Percentiles rank a stretch among this genome's conserved stretches.
Conservation (phyloP, 192 early-diverging fungal species). For the Podila horticola region DNA sequence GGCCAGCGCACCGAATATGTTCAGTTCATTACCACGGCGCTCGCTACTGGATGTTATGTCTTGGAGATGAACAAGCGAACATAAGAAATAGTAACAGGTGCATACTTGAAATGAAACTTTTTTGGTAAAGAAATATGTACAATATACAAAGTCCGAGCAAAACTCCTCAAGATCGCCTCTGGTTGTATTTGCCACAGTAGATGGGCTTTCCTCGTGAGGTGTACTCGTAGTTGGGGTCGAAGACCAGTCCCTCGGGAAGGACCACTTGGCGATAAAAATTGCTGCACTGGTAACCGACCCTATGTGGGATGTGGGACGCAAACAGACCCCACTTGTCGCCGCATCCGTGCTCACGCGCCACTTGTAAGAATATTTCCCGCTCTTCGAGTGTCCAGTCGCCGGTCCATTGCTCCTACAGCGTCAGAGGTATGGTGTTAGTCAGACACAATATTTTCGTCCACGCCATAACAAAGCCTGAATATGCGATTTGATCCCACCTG, state of each 20-base stretch:
- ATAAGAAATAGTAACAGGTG: background rate
- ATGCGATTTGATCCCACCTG: slow-evolving; percentile 48
- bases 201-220: slow-evolving; percentile 42
- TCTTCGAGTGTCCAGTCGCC: slow-evolving; percentile 81
- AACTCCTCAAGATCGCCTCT: slow-evolving; percentile 17
- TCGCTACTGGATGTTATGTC: slow-evolving; percentile 50
- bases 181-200: slow-evolving; percentile 47
- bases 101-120: too few species aligned
- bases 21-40: slow-evolving; percentile 54
- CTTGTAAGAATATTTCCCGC: slow-evolving; percentile 62
- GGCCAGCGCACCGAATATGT: slow-evolving; percentile 49
- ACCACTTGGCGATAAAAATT: slow-evolving; percentile 66
- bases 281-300: slow-evolving; percentile 71
- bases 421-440: background rate
- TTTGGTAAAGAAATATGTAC: background rate
- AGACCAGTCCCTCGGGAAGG: slow-evolving; percentile 57
- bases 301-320: slow-evolving; percentile 68
- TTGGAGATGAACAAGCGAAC: slow-evolving; percentile 32
- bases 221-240: slow-evolving; percentile 63
- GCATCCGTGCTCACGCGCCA: slow-evolving; percentile 63
- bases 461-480: background rate
- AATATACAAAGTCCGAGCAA: background rate
- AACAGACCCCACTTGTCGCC: slow-evolving; percentile 72
- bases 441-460: background rate
- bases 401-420: slow-evolving; percentile 70